Percentiles rank a stretch among this genome's conserved stretches.
Conservation (phyloP, 202 grass and related monocot genomes). For the Panicum hallii region DNA sequence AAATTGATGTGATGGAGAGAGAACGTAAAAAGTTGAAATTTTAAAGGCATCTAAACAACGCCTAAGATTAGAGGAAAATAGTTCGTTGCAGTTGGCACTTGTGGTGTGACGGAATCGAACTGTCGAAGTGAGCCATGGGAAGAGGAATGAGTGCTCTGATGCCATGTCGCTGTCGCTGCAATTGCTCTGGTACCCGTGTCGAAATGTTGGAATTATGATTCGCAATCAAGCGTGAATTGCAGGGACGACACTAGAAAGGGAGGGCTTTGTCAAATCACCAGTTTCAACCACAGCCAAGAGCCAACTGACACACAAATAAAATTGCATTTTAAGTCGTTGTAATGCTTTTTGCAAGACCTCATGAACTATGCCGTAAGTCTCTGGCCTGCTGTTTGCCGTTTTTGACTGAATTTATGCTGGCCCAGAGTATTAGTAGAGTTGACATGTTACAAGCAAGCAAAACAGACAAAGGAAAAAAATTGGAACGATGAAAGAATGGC, state of each 20-base stretch:
- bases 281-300: not conserved
- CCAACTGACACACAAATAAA: not conserved
- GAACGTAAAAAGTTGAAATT: no score
- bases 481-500: not conserved
- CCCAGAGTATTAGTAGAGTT: not conserved
- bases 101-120: not conserved
- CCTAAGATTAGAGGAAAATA: not conserved
- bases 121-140: not conserved
- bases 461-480: no score
- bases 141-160: not conserved
- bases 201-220: constrained; percentile 7
- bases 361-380: not conserved
- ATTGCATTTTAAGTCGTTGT: not conserved
- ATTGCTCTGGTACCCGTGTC: no score
- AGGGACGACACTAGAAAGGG: not conserved
- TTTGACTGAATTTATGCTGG: not conserved
- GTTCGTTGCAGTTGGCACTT: not conserved
- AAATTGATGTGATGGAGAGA: no score
- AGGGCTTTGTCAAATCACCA: not conserved
- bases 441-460: not conserved
- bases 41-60: no score
- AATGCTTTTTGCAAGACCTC: not conserved
- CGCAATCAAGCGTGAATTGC: not conserved
- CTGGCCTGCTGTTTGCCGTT: not conserved
- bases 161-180: constrained; percentile 27